phyloP scores from a whole-genome alignment of 2,329 filamentous ascomycete species.

The Botrytis deweyae region DNA sequence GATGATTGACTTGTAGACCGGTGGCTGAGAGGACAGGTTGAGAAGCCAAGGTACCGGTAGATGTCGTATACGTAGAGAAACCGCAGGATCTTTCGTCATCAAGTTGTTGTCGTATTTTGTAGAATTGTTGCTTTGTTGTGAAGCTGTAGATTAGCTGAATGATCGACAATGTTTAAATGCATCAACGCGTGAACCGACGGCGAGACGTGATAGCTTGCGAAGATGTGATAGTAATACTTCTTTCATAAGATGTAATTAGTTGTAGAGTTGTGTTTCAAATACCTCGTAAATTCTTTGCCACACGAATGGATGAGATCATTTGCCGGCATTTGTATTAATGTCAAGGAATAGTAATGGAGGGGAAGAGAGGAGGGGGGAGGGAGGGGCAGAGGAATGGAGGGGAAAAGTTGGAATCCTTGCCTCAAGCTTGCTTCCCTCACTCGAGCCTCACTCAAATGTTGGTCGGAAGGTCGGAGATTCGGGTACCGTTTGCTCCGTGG shows the following conservation, averaged over 20 bases:
- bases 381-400: background rate
- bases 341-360: background rate
- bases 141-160: background rate
- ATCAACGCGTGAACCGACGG: background rate
- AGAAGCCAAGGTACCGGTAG: background rate
- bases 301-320: background rate
- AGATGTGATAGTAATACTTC: background rate
- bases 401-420: background rate
- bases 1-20: background rate
- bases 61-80: background rate
- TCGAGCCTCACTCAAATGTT: background rate
- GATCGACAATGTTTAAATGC: background rate
- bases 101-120: background rate
- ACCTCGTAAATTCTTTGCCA: background rate
- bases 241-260: background rate
- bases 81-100: background rate
- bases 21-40: too few relatives aligned
- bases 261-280: background rate
- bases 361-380: background rate
- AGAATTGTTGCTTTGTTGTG: background rate
- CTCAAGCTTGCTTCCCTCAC: background rate
- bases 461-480: background rate
- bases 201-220: background rate
- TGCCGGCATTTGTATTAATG: background rate
- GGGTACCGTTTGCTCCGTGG: fast-evolving